phyloP scores from a whole-genome alignment of 2,329 filamentous ascomycete genomes.

The Fusarium virguliforme region DNA sequence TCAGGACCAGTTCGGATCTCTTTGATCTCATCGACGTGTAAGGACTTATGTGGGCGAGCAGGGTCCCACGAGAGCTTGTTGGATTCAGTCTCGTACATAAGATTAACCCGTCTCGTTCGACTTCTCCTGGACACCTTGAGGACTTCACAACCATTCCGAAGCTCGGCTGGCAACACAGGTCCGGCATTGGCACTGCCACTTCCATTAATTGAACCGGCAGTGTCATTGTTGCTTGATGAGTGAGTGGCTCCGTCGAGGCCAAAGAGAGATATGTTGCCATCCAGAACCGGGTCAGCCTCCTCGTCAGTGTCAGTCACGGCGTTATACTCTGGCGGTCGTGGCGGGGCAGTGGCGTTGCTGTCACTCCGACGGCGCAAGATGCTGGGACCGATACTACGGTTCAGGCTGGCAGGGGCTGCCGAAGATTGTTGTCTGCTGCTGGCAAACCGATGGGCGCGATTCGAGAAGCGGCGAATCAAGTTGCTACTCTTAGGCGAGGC shows the following conservation, averaged over 20 bases:
- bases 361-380: slow-evolving; percentile 90
- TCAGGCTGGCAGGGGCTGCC: slow-evolving; percentile 81
- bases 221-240: slow-evolving; percentile 66
- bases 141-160: slow-evolving; percentile 84
- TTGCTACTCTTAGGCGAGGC: slow-evolving; percentile 64
- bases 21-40: slow-evolving; percentile 96
- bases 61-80: slow-evolving; percentile 93
- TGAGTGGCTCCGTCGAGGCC: slow-evolving; percentile 61
- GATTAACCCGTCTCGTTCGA: slow-evolving; percentile 75
- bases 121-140: slow-evolving; percentile 90
- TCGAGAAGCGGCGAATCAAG: slow-evolving; percentile 88
- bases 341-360: slow-evolving; percentile 79
- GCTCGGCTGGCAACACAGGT: slow-evolving; percentile 81
- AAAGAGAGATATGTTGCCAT: slow-evolving; percentile 56
- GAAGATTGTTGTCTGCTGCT: slow-evolving; percentile 82
- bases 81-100: slow-evolving; percentile 84
- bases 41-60: slow-evolving; percentile 82
- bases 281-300: slow-evolving; percentile 60
- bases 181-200: slow-evolving; percentile 67
- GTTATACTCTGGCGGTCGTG: slow-evolving; percentile 63
- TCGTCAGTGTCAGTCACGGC: slow-evolving; percentile 67
- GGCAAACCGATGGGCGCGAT: slow-evolving; percentile 79
- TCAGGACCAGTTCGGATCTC: slow-evolving; percentile 90
- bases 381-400: slow-evolving; percentile 90
- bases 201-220: slow-evolving; percentile 63